Percentiles rank a stretch among this genome's conserved stretches.
Conservation (phyloP, 106 monocot species). For the Apostasia shenzhenica region DNA sequence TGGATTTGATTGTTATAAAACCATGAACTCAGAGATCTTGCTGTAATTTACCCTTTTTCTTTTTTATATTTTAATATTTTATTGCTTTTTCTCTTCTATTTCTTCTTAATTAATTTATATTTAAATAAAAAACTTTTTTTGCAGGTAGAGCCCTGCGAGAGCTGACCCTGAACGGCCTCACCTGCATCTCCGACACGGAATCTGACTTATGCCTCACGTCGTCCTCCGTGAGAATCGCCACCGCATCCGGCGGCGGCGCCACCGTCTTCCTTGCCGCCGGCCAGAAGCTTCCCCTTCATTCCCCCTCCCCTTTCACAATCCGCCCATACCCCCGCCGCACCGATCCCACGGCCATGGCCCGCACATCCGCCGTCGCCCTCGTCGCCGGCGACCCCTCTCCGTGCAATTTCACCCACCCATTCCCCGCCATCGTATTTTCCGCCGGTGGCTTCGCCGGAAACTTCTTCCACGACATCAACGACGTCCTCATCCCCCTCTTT, state of each 20-base stretch:
- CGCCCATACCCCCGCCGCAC: constrained; percentile 35
- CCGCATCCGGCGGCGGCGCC: constrained; percentile 10
- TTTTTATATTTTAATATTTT: too few species aligned
- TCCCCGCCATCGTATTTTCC: constrained; percentile 58
- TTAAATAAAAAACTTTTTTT: neutral
- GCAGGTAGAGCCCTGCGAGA: constrained; percentile 22
- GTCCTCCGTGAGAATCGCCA: constrained; percentile 18
- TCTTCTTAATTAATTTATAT: too few species aligned
- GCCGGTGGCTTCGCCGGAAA: constrained; percentile 51
- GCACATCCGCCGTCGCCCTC: constrained; percentile 20
- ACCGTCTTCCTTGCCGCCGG: constrained; percentile 19
- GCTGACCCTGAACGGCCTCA: constrained; percentile 20
- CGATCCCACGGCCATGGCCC: constrained; percentile 32
- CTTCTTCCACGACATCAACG: constrained; percentile 67
- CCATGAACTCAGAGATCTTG: too few species aligned
- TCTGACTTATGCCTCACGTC: constrained; percentile 42
- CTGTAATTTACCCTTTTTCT: too few species aligned
- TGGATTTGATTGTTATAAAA: too few species aligned
- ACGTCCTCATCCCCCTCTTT: constrained; percentile 50
- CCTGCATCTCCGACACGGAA: constrained; percentile 30
- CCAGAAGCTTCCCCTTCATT: constrained; percentile 1
- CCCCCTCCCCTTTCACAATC: neutral
- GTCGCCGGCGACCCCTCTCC: constrained; percentile 4
- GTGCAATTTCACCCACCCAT: constrained; percentile 30
- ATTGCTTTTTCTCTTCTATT: too few species aligned